Evolutionary conservation across 768 basidiomycete species (phyloP).

Genomic region (Tulasnella calospora): DNA sequence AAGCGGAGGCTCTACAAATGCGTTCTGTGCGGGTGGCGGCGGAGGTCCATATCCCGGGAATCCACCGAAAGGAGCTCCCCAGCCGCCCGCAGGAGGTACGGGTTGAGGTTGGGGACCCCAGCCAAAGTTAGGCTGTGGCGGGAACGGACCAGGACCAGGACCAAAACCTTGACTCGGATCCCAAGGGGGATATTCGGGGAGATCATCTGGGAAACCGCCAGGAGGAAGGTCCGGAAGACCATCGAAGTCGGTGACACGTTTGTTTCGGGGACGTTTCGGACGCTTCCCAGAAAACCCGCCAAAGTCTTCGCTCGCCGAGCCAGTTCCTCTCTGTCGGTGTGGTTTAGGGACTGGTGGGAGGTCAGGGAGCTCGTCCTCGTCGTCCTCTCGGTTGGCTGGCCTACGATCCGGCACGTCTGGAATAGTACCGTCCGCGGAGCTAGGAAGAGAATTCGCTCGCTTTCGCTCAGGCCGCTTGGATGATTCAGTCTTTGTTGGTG

Average conservation of each 20-base stretch:
- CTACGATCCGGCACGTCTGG: background rate
- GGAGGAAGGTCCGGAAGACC: background rate
- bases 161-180: background rate
- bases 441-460: background rate
- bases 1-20: background rate
- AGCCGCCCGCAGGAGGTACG: background rate
- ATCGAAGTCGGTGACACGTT: background rate
- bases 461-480: background rate
- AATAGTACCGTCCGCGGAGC: background rate
- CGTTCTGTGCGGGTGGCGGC: background rate
- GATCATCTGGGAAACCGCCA: background rate
- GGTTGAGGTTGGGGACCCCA: background rate
- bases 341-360: background rate
- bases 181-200: background rate
- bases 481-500: background rate
- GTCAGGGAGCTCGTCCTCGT: background rate
- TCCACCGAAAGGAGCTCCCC: background rate
- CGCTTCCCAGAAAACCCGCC: background rate
- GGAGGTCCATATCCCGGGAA: background rate
- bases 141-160: background rate
- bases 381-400: background rate
- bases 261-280: background rate
- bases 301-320: background rate
- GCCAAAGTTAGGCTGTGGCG: background rate
- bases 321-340: background rate